A percentile compares a stretch with the other conserved stretches of the same genome.
Conservation (phyloP, 768 basidiomycete species). For the Lactarius hengduanensis region DNA sequence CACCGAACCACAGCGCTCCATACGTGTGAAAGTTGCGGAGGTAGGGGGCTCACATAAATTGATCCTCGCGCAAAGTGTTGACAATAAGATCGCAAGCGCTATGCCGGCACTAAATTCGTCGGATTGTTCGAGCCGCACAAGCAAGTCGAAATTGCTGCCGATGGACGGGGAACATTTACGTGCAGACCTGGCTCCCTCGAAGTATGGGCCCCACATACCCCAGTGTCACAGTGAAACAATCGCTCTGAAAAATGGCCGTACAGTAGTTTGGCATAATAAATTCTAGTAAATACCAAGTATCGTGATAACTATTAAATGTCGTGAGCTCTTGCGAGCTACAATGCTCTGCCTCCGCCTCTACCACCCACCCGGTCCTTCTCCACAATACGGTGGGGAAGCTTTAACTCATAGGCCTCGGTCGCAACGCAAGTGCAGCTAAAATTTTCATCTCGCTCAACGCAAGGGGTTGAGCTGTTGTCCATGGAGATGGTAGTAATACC, state of each 20-base stretch:
- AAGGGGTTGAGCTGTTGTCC: neutral
- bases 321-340: neutral
- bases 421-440: neutral
- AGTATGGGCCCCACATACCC: constrained; percentile 49
- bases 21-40: constrained; percentile 66
- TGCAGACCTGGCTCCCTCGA: constrained; percentile 55
- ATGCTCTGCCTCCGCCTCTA: neutral
- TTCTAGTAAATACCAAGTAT: neutral
- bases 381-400: constrained; percentile 5
- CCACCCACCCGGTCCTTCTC: constrained; percentile 13
- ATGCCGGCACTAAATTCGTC: constrained; percentile 41
- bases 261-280: neutral
- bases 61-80: constrained; percentile 34
- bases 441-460: neutral
- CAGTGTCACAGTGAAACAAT: constrained; percentile 2
- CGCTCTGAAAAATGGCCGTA: neutral
- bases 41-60: constrained; percentile 43
- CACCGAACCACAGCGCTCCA: constrained; percentile 37
- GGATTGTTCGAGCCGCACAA: constrained; percentile 50
- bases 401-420: constrained; percentile 10
- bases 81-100: constrained; percentile 31
- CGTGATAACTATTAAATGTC: neutral
- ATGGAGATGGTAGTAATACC: constrained; percentile 46
- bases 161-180: constrained; percentile 68
- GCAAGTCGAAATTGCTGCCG: constrained; percentile 44